phyloP scores from a whole-genome alignment of 2,329 filamentous ascomycete genomes.

The Aphanocladium album region DNA sequence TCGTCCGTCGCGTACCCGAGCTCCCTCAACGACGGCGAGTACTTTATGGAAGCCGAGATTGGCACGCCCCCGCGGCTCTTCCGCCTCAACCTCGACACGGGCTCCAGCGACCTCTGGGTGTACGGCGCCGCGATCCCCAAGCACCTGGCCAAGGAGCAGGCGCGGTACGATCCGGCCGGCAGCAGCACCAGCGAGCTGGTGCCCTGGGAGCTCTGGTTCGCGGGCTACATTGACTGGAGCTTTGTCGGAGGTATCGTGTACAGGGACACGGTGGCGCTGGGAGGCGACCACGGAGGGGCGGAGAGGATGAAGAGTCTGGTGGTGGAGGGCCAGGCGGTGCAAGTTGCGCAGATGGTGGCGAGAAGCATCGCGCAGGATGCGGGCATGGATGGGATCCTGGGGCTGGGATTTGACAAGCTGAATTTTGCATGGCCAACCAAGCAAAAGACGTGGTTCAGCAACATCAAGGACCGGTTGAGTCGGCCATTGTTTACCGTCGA shows the following conservation, averaged over 20 bases:
- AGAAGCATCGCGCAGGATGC: slow-evolving; percentile 37
- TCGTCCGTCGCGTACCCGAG: background rate
- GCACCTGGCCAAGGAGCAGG: slow-evolving; percentile 32
- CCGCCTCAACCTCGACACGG: slow-evolving; percentile 38
- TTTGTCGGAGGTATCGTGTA: slow-evolving; percentile 39
- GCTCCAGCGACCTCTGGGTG: slow-evolving; percentile 42
- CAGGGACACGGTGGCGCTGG: slow-evolving; percentile 33
- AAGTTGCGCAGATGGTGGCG: slow-evolving; percentile 37
- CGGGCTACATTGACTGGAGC: slow-evolving; percentile 40
- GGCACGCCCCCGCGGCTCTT: slow-evolving; percentile 31
- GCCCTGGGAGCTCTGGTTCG: slow-evolving; percentile 34
- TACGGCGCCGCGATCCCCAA: slow-evolving; percentile 39
- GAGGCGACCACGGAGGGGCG: slow-evolving; percentile 17
- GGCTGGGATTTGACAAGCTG: slow-evolving; percentile 37
- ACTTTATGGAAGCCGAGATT: slow-evolving; percentile 12
- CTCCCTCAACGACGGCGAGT: background rate
- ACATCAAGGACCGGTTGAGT: slow-evolving; percentile 19
- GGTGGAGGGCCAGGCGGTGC: slow-evolving; percentile 37
- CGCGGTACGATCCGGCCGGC: slow-evolving; percentile 31
- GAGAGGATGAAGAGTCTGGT: no score
- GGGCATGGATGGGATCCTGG: slow-evolving; percentile 37
- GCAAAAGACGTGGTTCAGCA: slow-evolving; percentile 42
- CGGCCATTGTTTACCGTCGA: slow-evolving; percentile 60
- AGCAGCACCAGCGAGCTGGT: slow-evolving; percentile 35
- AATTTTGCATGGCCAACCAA: slow-evolving; percentile 36